Evolutionary conservation across 495 filamentous ascomycete genomes (phyloP).

Genomic region (Terfezia boudieri): DNA sequence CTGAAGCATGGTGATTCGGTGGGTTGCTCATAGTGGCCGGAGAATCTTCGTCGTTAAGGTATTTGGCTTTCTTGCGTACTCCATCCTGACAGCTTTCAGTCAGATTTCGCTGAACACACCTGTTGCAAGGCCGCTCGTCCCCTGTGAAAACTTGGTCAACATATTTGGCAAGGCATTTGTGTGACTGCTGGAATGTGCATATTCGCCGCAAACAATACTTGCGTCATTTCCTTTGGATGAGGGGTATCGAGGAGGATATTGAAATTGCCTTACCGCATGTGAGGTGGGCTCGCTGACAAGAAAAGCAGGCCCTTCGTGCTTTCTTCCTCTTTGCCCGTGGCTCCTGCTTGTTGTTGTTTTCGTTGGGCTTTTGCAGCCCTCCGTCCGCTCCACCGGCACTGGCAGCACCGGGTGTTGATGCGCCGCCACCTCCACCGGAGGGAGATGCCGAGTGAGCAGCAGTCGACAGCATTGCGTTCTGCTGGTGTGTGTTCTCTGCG

Average conservation of each 20-base stretch:
- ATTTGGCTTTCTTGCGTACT: conserved; percentile 96
- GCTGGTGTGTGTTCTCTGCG: too few species aligned
- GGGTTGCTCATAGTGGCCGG: background rate
- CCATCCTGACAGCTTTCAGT: conserved; percentile 85
- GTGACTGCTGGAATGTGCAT: background rate
- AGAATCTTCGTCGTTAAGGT: conserved; percentile 74
- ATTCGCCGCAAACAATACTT: background rate
- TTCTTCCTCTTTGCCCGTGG: conserved; percentile 70
- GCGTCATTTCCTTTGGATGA: too few species aligned
- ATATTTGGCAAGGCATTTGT: background rate
- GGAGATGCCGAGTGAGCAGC: too few species aligned
- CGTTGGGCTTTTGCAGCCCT: too few species aligned
- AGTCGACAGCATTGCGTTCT: too few species aligned
- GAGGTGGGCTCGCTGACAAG: conserved; percentile 90
- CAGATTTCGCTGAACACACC: conserved; percentile 82
- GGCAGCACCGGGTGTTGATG: too few species aligned
- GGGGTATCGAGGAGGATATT: background rate
- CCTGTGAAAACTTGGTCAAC: background rate
- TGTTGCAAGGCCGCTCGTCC: conserved; percentile 78
- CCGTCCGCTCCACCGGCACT: too few species aligned
- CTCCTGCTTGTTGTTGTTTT: background rate
- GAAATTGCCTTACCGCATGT: conserved; percentile 65
- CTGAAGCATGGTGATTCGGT: background rate
- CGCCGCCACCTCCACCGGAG: too few species aligned
- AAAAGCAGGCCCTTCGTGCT: conserved; percentile 82